Evolutionary conservation across 78 protist genomes (phyloP), one percentile per base, ranked within the genome.

Genomic region (Bigelowiella natans): DNA sequence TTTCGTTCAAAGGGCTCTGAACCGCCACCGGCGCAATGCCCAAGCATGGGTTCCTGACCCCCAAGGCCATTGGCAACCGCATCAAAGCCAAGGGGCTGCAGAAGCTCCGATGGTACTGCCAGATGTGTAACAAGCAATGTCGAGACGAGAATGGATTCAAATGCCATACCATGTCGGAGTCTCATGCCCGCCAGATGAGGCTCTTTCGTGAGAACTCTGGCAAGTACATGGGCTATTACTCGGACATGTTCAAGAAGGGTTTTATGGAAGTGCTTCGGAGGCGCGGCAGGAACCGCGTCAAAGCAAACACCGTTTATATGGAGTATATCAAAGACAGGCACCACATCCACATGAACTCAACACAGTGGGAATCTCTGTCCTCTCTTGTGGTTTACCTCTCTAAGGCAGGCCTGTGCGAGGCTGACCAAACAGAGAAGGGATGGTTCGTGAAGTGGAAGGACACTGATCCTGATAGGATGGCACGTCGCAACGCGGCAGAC

Each of bases 41-140:
- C 7, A 85, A 85, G 36, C 88, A 26, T 36, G 89, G 85, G 86
- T 90, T 90, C 40, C 84, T 90, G 88, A 31, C 90, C 39, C 92
- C 92, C 11, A 90, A 92, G 92, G 64, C 91, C 28, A 88, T 92
- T 39, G 39, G 89, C 26, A 92, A 92, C 89, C 91, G 90, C 3
- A 92, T 92, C 86, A 90, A 94, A 91, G 39, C 95, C 83, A 95
- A 95, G 86, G 98, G 99, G 2, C 94, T 97, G 88, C 96, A 95
- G 89, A 96, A 94, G 95, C 92, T 97, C 37, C 83, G 95, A 73
- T 97, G 96, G 96, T 97, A 95, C 90, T 97, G 99, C 89, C 97
- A 97, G 91, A 92, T 97, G 94, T 97, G 99, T 87, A 92, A 95
- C 82, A 97, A 97, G 91, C 94, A 96, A 89, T 97, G 99, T 92